Percentiles rank a stretch among this genome's conserved stretches.
phyloP scores from a whole-genome alignment of 176 grass and related monocot species.

The Paspalum vaginatum region DNA sequence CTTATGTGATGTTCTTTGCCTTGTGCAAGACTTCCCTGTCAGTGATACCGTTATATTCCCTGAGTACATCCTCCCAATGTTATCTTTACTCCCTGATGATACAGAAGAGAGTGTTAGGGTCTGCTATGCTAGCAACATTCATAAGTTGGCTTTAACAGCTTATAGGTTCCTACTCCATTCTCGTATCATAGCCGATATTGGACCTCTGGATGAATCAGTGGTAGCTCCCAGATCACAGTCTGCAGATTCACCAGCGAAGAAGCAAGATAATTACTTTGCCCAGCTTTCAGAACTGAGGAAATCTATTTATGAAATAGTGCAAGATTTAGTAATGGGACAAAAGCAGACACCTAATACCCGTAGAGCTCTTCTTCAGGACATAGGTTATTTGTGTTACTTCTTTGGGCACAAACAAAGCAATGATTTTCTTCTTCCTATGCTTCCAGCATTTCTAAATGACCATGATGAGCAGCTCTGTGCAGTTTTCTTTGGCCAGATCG shows the following conservation, averaged over 20 bases:
- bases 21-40: conserved; percentile 91
- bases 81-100: conserved; percentile 96
- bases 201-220: conserved; percentile 56
- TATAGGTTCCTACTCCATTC: conserved; percentile 81
- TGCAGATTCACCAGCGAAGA: conserved; percentile 53
- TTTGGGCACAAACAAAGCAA: conserved; percentile 94
- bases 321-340: conserved; percentile 91
- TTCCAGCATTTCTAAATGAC: conserved; percentile 97
- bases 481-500: conserved; percentile 86
- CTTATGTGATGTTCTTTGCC: conserved; percentile 82
- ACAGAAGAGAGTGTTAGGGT: conserved; percentile 95
- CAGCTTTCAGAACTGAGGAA: conserved; percentile 76
- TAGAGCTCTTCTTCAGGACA: conserved; percentile 90
- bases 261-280: conserved; percentile 40
- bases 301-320: conserved; percentile 89
- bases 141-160: conserved; percentile 92
- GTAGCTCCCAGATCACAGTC: conserved; percentile 38
- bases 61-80: conserved; percentile 97
- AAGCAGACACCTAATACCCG: conserved; percentile 88
- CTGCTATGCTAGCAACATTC: conserved; percentile 97
- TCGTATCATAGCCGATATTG: conserved; percentile 52
- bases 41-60: conserved; percentile 98
- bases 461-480: conserved; percentile 82
- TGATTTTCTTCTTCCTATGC: conserved; percentile 95
- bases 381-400: conserved; percentile 88